A percentile compares a stretch with the other conserved stretches of the same genome.
phyloP scores from a whole-genome alignment of 1,139 yeast species.

The Candida sanyaensis region DNA sequence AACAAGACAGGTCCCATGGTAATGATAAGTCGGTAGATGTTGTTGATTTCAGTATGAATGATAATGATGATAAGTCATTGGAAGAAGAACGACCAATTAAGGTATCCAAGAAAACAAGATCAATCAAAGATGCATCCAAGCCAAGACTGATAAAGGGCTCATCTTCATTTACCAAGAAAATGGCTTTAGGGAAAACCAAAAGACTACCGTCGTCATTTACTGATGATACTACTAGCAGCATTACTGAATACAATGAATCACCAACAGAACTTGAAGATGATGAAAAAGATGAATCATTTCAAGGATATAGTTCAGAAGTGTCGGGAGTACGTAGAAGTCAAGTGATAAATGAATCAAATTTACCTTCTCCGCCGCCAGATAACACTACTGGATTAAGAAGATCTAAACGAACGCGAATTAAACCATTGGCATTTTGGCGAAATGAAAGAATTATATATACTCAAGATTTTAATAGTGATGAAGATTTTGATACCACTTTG shows the following conservation, averaged over 20 bases:
- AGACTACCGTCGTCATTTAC: slow-evolving; percentile 4
- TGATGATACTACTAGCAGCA: neutral
- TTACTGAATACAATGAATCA: slow-evolving; percentile 1
- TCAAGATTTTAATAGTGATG: slow-evolving; percentile 32
- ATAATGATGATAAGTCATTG: neutral
- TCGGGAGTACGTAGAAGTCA: neutral
- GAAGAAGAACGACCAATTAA: neutral
- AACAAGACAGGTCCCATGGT: neutral
- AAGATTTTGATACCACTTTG: slow-evolving; percentile 36
- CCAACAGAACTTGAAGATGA: neutral
- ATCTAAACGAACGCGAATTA: slow-evolving; percentile 65
- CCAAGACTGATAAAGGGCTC: neutral
- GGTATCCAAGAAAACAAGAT: neutral
- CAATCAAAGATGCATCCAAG: neutral
- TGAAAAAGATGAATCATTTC: neutral
- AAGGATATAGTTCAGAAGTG: neutral
- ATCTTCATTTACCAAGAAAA: slow-evolving; percentile 7
- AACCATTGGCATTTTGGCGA: slow-evolving; percentile 85
- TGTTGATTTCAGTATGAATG: neutral
- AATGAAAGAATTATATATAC: slow-evolving; percentile 75
- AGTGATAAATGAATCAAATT: slow-evolving; percentile 31
- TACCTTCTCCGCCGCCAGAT: slow-evolving; percentile 51
- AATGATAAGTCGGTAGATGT: neutral
- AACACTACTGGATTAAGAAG: slow-evolving; percentile 48
- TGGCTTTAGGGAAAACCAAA: slow-evolving; percentile 7